A percentile compares a stretch with the other conserved stretches of the same genome.
phyloP scores from a whole-genome alignment of 2,329 filamentous ascomycete genomes.

The Colletotrichum musicola region DNA sequence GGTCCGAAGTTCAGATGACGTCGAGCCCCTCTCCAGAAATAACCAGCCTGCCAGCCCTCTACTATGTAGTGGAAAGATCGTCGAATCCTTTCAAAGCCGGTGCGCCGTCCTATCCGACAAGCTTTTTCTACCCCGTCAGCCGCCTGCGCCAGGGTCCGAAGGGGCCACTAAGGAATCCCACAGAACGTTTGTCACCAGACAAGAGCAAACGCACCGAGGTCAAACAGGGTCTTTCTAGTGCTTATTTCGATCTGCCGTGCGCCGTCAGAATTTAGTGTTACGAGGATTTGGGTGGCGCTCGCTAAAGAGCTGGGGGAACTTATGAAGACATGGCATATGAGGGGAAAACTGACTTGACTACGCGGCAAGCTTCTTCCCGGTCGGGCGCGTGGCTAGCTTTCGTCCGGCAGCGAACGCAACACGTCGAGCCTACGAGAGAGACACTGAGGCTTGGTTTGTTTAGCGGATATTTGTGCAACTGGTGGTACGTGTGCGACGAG shows the following conservation, averaged over 20 bases:
- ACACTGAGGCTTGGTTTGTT: slow-evolving; percentile 3
- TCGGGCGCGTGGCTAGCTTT: background rate
- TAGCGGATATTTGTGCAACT: slow-evolving; percentile 15
- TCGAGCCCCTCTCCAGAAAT: background rate
- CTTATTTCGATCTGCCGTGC: slow-evolving; percentile 5
- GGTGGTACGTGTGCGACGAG: slow-evolving; percentile 1
- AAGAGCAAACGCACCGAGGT: background rate
- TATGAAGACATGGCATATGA: no score
- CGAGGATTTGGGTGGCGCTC: background rate
- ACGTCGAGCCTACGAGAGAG: slow-evolving; percentile 13
- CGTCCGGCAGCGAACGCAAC: background rate
- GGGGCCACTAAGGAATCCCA: background rate
- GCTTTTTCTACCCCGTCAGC: no score
- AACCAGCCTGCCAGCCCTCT: background rate
- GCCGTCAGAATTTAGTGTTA: slow-evolving; percentile 8
- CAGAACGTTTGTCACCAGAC: background rate
- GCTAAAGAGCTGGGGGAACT: background rate
- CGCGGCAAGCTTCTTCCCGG: background rate
- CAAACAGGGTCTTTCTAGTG: background rate
- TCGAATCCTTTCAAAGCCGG: slow-evolving; percentile 3
- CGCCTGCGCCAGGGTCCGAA: slow-evolving; percentile 1
- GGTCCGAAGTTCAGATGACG: slow-evolving; percentile 1
- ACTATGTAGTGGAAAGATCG: background rate
- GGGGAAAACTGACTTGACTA: no score
- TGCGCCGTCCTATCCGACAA: background rate